Evolutionary conservation across 2,329 filamentous ascomycete species (phyloP).

Genomic region (Scolecobasidium constrictum): DNA sequence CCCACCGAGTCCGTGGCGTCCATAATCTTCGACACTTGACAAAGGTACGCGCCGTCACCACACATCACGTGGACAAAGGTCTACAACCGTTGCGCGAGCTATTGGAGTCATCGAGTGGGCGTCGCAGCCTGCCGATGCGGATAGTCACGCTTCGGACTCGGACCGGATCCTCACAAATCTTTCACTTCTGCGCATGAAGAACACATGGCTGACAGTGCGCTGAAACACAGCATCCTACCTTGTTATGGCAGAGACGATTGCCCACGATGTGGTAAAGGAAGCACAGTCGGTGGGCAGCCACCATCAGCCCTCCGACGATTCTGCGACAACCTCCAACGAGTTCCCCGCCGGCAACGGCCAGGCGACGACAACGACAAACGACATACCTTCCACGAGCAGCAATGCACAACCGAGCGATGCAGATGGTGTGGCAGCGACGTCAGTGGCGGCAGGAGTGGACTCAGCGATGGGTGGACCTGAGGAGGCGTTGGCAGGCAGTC

Average conservation of each 20-base stretch:
- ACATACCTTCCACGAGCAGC: not conserved
- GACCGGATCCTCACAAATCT: too few species aligned
- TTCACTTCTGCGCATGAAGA: too few species aligned
- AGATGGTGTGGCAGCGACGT: not conserved
- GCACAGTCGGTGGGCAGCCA: slow-evolving; percentile 53
- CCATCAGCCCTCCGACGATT: slow-evolving; percentile 4
- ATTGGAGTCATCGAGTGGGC: too few species aligned
- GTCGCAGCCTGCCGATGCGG: too few species aligned
- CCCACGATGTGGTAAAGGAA: slow-evolving; percentile 63
- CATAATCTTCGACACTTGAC: slow-evolving; percentile 7
- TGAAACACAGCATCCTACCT: slow-evolving; percentile 36
- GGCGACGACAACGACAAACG: slow-evolving; percentile 17
- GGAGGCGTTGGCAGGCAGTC: slow-evolving; percentile 35
- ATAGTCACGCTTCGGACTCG: too few species aligned
- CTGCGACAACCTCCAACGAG: slow-evolving; percentile 48
- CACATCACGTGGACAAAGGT: too few species aligned
- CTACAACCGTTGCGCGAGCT: too few species aligned
- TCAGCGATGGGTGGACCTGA: slow-evolving; percentile 2
- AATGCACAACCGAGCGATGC: not conserved
- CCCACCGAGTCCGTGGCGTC: slow-evolving; percentile 3
- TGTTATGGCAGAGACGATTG: slow-evolving; percentile 64
- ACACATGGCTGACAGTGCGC: too few species aligned
- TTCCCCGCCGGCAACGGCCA: slow-evolving; percentile 39
- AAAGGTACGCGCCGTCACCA: slow-evolving; percentile 1
- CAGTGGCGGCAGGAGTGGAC: not conserved